Conservation (phyloP, 192 early-diverging fungal species). For the Coemansia sp. region DNA sequence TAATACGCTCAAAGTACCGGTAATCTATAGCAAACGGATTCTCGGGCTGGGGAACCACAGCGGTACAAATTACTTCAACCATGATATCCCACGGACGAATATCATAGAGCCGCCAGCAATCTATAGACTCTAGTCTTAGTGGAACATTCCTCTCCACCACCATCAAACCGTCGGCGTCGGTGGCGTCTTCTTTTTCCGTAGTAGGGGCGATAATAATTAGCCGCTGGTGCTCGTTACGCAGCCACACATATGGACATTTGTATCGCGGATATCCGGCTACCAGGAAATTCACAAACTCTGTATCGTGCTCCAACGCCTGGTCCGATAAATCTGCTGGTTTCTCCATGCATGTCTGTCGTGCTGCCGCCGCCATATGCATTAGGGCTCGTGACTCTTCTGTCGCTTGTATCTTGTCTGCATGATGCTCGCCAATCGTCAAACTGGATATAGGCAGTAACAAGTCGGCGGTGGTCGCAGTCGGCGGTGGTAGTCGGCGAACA, state of each 20-base stretch:
- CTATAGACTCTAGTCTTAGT: constrained; percentile 65
- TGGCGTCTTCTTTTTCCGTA: constrained; percentile 38
- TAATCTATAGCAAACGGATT: constrained; percentile 72
- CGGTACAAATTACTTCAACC: constrained; percentile 66
- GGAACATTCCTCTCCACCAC: constrained; percentile 65
- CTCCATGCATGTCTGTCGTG: constrained; percentile 5
- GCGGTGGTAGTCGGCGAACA: no score
- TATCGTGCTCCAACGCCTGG: constrained; percentile 42
- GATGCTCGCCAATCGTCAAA: constrained; percentile 56
- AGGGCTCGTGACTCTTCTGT: constrained; percentile 19
- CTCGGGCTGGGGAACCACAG: constrained; percentile 59
- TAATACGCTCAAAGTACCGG: constrained; percentile 62
- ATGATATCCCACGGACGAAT: constrained; percentile 68
- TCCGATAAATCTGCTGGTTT: constrained; percentile 29
- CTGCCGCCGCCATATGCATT: no score
- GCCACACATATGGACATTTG: constrained; percentile 75
- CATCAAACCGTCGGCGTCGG: no score
- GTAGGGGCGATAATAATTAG: constrained; percentile 56
- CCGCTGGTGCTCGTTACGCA: constrained; percentile 63
- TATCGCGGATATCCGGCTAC: constrained; percentile 73
- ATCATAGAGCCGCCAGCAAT: constrained; percentile 66
- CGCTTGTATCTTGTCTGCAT: constrained; percentile 25
- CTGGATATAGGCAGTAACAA: constrained; percentile 46
- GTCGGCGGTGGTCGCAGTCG: constrained; percentile 44
- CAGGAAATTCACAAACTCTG: constrained; percentile 60